A percentile compares a stretch with the other conserved stretches of the same genome.
Evolutionary conservation across 768 basidiomycete genomes (phyloP).

Genomic region (Rhodosporidiobolus odoratus): DNA sequence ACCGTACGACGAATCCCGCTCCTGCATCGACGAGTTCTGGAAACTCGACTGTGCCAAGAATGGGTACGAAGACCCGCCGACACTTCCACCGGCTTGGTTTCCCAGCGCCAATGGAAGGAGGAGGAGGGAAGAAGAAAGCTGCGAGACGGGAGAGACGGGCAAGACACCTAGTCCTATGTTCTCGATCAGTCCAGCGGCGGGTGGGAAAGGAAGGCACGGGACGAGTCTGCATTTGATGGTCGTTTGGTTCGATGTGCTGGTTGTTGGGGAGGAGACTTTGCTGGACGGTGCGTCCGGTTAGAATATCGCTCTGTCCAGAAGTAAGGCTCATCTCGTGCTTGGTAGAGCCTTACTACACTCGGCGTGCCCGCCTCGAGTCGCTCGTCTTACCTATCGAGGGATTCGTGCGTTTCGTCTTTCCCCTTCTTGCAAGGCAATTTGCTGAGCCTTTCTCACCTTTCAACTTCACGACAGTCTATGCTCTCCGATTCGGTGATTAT

Average conservation of each 20-base stretch:
- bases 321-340: not conserved
- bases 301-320: not conserved
- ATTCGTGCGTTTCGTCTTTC: slow-evolving; percentile 46
- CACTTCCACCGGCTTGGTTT: not conserved
- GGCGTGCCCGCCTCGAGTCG: slow-evolving; percentile 61
- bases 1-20: slow-evolving; percentile 59
- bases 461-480: slow-evolving; percentile 44
- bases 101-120: not conserved
- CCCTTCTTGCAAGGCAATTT: not conserved
- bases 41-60: slow-evolving; percentile 9
- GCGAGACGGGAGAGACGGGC: slow-evolving; percentile 20
- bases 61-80: not conserved
- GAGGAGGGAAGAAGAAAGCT: not conserved
- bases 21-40: slow-evolving; percentile 64
- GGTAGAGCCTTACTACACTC: slow-evolving; percentile 54
- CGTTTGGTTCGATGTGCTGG: slow-evolving; percentile 79
- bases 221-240: slow-evolving; percentile 57
- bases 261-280: slow-evolving; percentile 61
- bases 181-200: not conserved
- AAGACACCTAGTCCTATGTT: slow-evolving; percentile 8
- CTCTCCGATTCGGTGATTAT: slow-evolving; percentile 59
- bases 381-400: slow-evolving; percentile 57
- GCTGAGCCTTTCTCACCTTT: not conserved
- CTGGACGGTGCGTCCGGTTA: slow-evolving; percentile 48
- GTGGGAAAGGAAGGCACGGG: not conserved